Conservation (phyloP, 2,329 filamentous ascomycete genomes). For the Trichoderma sp. region DNA sequence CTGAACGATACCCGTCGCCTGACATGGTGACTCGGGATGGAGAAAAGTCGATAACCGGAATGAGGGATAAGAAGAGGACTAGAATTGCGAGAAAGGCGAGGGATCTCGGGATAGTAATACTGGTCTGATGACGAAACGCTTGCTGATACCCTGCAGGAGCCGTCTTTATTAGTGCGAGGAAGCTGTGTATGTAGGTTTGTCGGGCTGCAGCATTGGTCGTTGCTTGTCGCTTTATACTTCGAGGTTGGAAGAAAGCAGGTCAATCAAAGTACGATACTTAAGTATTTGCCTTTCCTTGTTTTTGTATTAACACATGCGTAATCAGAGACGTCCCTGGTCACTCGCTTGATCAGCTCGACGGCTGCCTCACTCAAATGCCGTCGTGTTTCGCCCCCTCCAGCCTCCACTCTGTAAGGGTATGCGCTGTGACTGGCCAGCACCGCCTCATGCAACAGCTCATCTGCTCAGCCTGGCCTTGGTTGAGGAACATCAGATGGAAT, state of each 20-base stretch:
- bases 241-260: too few relatives aligned
- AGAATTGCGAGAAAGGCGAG: conserved; percentile 15
- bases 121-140: conserved; percentile 12
- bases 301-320: neutral
- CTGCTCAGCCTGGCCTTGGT: neutral
- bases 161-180: conserved; percentile 1
- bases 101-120: neutral
- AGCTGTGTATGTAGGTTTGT: too few relatives aligned
- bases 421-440: conserved; percentile 23
- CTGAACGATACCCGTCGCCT: conserved; percentile 62
- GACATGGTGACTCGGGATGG: conserved; percentile 33
- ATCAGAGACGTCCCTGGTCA: neutral
- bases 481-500: too few relatives aligned
- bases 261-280: neutral
- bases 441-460: conserved; percentile 24
- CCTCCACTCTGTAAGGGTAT: conserved; percentile 17
- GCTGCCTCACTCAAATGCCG: conserved; percentile 15
- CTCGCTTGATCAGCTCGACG: conserved; percentile 13
- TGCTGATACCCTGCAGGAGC: conserved; percentile 10
- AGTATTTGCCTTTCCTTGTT: neutral
- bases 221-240: conserved; percentile 2
- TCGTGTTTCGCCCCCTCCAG: conserved; percentile 23
- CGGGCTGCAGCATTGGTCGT: too few relatives aligned
- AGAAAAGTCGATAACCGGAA: conserved; percentile 10
- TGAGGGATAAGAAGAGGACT: conserved; percentile 4